These are phyloP conservation scores for Colletotrichum sublineola DNA, from an alignment of 2,329 filamentous ascomycete genomes.

Conservation along the genomic window DNA sequence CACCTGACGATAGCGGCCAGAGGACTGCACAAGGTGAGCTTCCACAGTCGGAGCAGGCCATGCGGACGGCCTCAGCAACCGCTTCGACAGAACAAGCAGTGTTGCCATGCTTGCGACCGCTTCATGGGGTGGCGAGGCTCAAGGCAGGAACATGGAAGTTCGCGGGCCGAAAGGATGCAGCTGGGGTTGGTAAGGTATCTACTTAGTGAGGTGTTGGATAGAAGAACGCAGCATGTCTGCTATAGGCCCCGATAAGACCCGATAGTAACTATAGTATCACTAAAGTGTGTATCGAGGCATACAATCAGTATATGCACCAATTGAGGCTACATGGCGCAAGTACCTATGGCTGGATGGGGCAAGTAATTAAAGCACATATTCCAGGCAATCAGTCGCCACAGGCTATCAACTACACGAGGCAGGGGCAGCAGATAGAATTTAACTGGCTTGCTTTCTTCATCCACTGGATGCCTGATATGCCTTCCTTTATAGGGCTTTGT, in stretches of 20 bases:
- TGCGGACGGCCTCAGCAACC: background rate
- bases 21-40: background rate
- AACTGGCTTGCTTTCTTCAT: background rate
- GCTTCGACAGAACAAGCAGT: slow-evolving; percentile 13
- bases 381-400: background rate
- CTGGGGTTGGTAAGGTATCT: background rate
- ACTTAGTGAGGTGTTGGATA: background rate
- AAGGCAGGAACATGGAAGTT: background rate
- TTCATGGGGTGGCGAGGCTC: background rate
- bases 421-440: background rate
- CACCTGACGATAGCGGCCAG: background rate
- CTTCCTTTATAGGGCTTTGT: background rate
- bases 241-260: background rate
- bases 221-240: background rate
- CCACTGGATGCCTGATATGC: background rate
- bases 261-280: background rate
- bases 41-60: background rate
- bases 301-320: slow-evolving; percentile 1
- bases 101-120: slow-evolving; percentile 14
- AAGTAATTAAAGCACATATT: background rate
- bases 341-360: background rate
- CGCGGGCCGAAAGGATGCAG: background rate
- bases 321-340: background rate
- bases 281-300: no score
- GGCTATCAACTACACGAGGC: background rate